Evolutionary conservation across 2,329 filamentous ascomycete genomes (phyloP).

Genomic region (Sporothrix mexicana): DNA sequence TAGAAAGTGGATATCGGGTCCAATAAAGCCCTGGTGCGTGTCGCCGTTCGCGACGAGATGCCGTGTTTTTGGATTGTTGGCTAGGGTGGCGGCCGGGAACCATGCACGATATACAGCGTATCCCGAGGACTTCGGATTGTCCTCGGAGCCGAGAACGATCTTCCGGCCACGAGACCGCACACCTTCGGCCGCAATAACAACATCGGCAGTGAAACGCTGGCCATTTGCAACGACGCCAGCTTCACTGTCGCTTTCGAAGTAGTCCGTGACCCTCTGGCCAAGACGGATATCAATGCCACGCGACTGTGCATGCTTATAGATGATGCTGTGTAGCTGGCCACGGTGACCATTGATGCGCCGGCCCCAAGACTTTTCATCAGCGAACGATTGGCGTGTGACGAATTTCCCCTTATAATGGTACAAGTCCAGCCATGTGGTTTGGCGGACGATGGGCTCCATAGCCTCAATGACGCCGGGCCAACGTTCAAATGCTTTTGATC

Average conservation of each 20-base stretch:
- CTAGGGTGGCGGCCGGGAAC: conserved; percentile 53
- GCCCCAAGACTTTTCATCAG: conserved; percentile 46
- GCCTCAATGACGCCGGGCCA: conserved; percentile 59
- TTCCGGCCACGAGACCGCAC: conserved; percentile 55
- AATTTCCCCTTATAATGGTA: conserved; percentile 56
- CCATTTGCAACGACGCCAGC: conserved; percentile 53
- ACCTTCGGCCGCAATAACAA: conserved; percentile 55
- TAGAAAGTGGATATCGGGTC: conserved; percentile 58
- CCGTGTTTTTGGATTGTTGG: conserved; percentile 52
- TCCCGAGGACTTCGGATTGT: conserved; percentile 50
- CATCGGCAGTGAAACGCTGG: conserved; percentile 48
- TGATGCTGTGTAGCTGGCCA: conserved; percentile 58
- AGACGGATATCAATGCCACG: conserved; percentile 57
- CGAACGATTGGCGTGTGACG: conserved; percentile 54
- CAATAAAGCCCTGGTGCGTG: conserved; percentile 58
- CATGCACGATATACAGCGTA: conserved; percentile 55
- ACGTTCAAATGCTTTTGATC: conserved; percentile 61
- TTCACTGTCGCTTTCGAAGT: conserved; percentile 53
- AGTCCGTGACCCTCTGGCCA: conserved; percentile 53
- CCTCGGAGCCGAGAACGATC: conserved; percentile 53
- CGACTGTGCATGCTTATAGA: conserved; percentile 57
- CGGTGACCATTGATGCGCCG: conserved; percentile 61
- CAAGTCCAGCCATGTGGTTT: conserved; percentile 50
- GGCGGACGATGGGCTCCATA: conserved; percentile 57
- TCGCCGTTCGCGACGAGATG: conserved; percentile 56